Base-by-base conservation (phyloP, 1,139 yeast species). In the Hyphopichia wangnamkhiaoensis region DNA sequence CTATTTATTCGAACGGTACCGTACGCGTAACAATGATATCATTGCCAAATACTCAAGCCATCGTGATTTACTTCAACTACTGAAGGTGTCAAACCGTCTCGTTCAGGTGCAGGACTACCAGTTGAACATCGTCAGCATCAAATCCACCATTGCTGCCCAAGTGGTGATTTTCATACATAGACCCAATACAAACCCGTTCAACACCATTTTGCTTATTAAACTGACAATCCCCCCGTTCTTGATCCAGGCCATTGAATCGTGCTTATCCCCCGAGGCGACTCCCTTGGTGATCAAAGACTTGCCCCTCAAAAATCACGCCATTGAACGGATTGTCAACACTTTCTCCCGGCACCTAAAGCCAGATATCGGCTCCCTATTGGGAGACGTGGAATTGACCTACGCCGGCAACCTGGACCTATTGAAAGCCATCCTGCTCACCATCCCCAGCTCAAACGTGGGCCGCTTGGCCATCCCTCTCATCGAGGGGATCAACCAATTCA, bases 301-400 rank as follows among this genome's bases (percentile, higher is more conserved):
- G 15, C 38, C 39, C 4, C 35, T 37, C 15, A 35, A 34, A 14
- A 38, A 28, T 16, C 23, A 29, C 2, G 31, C 41, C 10, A 44
- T 53, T 12, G 49, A 48, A 4, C 31, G 36, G 14, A 37, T 51
- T 8, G 34, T 50, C 15, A 53, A 54, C 39, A 16, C 56, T 78
- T 35, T 69, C 76, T 2, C 31, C n/a, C n/a, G n/a, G n/a, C n/a
- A n/a, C n/a, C n/a, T n/a, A n/a, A n/a, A n/a, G n/a, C n/a, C n/a
- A n/a, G n/a, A n/a, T n/a, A n/a, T n/a, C n/a, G n/a, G n/a, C n/a
- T n/a, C n/a, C n/a, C n/a, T n/a, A n/a, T n/a, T n/a, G n/a, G n/a
- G n/a, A n/a, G n/a, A n/a, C n/a, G n/a, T n/a, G n/a, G n/a, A n/a
- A n/a, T n/a, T n/a, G n/a, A n/a, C n/a, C n/a, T n/a, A n/a, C n/a